phyloP scores from a whole-genome alignment of 805 yeast genomes.

The Lipomyces japonicus region DNA sequence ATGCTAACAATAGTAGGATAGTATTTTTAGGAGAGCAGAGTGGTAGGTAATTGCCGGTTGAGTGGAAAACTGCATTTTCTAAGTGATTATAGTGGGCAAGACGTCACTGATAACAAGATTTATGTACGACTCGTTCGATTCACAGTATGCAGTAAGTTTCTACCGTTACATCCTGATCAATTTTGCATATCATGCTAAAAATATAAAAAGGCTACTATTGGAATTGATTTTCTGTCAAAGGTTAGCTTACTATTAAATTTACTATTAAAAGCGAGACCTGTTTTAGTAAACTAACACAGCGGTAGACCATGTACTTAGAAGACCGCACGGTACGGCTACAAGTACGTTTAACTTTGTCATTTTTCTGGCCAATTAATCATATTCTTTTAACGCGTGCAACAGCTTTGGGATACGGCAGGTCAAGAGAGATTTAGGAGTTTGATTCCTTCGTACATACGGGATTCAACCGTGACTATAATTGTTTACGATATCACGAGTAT shows the following conservation, averaged over 20 bases:
- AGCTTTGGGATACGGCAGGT: conserved; percentile 82
- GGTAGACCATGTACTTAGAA: conserved; percentile 80
- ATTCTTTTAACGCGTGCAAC: background rate
- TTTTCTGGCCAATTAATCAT: background rate
- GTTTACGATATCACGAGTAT: conserved; percentile 90
- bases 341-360: conserved; percentile 18
- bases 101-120: conserved; percentile 94
- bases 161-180: background rate
- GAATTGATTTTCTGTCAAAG: conserved; percentile 90
- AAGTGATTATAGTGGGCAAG: conserved; percentile 64
- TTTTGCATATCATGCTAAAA: background rate
- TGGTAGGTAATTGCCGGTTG: conserved; percentile 42
- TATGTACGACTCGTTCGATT: conserved; percentile 96
- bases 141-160: conserved; percentile 69
- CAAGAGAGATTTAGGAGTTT: conserved; percentile 93
- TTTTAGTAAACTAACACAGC: too few relatives aligned
- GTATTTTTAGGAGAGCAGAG: conserved; percentile 97
- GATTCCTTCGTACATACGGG: conserved; percentile 93
- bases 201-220: conserved; percentile 72
- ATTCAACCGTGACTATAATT: conserved; percentile 93
- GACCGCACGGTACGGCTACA: conserved; percentile 94
- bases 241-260: conserved; percentile 27
- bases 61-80: background rate
- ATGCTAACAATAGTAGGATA: conserved; percentile 56
- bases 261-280: background rate